These are phyloP conservation scores for Hymenoscyphus fraxineus DNA, from an alignment of 2,329 filamentous ascomycete species.

Conservation along the genomic window DNA sequence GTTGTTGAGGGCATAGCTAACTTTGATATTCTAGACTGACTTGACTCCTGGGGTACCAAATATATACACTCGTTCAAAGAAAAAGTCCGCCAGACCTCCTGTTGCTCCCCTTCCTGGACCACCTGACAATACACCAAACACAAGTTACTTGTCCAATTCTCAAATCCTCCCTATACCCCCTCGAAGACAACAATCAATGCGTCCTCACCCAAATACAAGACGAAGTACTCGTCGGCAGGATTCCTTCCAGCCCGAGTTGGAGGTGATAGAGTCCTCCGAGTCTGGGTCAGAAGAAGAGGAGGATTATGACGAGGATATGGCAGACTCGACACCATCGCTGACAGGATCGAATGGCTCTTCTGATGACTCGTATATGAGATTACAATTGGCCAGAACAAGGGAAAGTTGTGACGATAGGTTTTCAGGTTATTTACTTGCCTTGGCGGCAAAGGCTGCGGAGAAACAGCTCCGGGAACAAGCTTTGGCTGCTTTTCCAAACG, in stretches of 20 bases:
- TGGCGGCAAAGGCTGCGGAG: slow-evolving; percentile 77
- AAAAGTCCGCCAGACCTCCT: slow-evolving; percentile 23
- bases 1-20: slow-evolving; percentile 12
- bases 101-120: slow-evolving; percentile 37
- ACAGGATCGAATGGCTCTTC: slow-evolving; percentile 33
- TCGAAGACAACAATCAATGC: slow-evolving; percentile 40
- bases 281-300: slow-evolving; percentile 39
- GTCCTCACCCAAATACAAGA: slow-evolving; percentile 40
- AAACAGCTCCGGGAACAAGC: slow-evolving; percentile 74
- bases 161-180: slow-evolving; percentile 37
- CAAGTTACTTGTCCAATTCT: slow-evolving; percentile 31
- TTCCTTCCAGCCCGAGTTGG: slow-evolving; percentile 41
- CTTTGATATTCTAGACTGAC: slow-evolving; percentile 25
- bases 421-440: slow-evolving; percentile 70
- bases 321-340: slow-evolving; percentile 31
- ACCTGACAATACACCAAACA: slow-evolving; percentile 47
- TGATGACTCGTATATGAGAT: slow-evolving; percentile 32
- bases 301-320: slow-evolving; percentile 30
- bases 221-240: slow-evolving; percentile 36
- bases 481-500: slow-evolving; percentile 72
- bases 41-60: slow-evolving; percentile 32
- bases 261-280: slow-evolving; percentile 35
- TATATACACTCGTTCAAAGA: slow-evolving; percentile 31
- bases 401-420: slow-evolving; percentile 73
- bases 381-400: slow-evolving; percentile 48